phyloP scores from a whole-genome alignment of 306 rosid genomes.

The Sindora glabra region DNA sequence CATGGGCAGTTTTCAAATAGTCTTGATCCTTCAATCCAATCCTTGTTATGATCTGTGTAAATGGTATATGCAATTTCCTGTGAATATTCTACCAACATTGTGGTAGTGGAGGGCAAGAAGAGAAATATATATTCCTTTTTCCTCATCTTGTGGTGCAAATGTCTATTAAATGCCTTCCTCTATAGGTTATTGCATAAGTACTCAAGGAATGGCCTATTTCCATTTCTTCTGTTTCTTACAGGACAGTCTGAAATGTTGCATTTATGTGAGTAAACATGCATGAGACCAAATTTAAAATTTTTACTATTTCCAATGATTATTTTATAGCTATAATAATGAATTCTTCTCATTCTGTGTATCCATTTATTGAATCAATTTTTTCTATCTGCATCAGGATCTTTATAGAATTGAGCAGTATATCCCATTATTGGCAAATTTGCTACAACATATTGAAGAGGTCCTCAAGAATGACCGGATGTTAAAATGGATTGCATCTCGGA shows the following conservation, averaged over 20 bases:
- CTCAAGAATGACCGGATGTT: constrained; percentile 12
- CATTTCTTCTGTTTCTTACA: no score
- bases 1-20: not conserved
- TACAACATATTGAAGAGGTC: constrained; percentile 21
- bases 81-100: not conserved
- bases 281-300: not conserved
- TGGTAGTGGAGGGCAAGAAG: not conserved
- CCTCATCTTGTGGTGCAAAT: not conserved
- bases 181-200: not conserved
- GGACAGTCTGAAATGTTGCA: not conserved
- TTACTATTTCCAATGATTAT: not conserved
- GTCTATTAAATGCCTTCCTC: not conserved
- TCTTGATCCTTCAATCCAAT: not conserved
- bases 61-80: not conserved
- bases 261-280: not conserved
- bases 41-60: not conserved
- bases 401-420: constrained; percentile 59
- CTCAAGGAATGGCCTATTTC: not conserved
- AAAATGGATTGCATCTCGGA: constrained; percentile 43
- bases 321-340: not conserved
- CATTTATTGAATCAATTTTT: not conserved
- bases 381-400: constrained; percentile 47
- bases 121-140: not conserved
- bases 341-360: not conserved
- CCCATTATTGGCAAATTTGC: constrained; percentile 59